Conservation (phyloP, 345 rosid species). For the Aquilaria malaccensis region DNA sequence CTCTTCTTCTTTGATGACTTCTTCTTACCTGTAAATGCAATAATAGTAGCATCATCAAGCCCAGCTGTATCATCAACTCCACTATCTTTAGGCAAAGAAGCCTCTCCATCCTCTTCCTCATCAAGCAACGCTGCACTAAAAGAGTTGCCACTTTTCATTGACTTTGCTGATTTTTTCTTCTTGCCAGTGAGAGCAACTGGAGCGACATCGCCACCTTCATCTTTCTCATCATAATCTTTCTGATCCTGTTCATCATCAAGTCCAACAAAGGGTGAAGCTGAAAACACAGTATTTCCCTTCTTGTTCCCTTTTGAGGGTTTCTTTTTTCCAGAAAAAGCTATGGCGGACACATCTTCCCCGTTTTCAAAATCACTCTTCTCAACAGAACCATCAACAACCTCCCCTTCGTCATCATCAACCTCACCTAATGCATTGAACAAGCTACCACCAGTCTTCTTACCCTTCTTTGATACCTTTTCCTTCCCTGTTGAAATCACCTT, state of each 20-base stretch:
- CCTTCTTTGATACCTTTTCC: slow-evolving; percentile 41
- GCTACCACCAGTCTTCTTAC: slow-evolving; percentile 27
- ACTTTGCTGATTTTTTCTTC: slow-evolving; percentile 74
- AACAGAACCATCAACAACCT: slow-evolving; percentile 21
- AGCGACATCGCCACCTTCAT: slow-evolving; percentile 30
- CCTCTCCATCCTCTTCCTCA: slow-evolving; percentile 40
- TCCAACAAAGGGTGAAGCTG: slow-evolving; percentile 23
- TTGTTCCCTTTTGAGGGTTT: slow-evolving; percentile 40
- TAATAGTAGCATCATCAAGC: slow-evolving; percentile 27
- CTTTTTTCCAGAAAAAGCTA: slow-evolving; percentile 41
- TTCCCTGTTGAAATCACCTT: slow-evolving; percentile 33
- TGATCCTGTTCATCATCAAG: slow-evolving; percentile 26
- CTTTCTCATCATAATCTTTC: slow-evolving; percentile 22
- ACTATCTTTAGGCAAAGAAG: slow-evolving; percentile 23
- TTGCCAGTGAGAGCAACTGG: slow-evolving; percentile 51
- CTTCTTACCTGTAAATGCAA: slow-evolving; percentile 57
- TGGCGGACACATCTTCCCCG: slow-evolving; percentile 31
- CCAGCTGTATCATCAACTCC: slow-evolving; percentile 17
- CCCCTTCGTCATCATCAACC: slow-evolving; percentile 36
- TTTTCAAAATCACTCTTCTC: slow-evolving; percentile 14
- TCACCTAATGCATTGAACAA: slow-evolving; percentile 33
- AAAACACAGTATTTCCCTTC: slow-evolving; percentile 20
- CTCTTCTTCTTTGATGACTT: slow-evolving; percentile 77
- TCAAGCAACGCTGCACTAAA: slow-evolving; percentile 49
- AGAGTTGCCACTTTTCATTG: slow-evolving; percentile 45